Evolutionary conservation across 2,329 filamentous ascomycete genomes (phyloP).

Genomic region (Verticillium nubilum): DNA sequence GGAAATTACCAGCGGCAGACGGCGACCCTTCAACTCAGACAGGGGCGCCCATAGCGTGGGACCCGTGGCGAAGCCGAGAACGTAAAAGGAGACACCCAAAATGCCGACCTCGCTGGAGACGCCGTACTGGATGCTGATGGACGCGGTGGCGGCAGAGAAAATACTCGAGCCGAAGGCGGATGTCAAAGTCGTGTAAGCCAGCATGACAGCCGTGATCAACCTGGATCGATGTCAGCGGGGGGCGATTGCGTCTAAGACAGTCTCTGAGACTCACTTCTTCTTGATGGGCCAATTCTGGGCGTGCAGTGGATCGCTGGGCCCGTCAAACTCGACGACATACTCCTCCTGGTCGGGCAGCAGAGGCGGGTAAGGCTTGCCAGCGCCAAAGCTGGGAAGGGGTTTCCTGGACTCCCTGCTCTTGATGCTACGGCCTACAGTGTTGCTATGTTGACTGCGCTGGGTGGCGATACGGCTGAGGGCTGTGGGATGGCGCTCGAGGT

Average conservation of each 20-base stretch:
- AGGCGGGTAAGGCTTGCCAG: slow-evolving; percentile 70
- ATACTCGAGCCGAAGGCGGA: slow-evolving; percentile 70
- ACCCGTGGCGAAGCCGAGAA: slow-evolving; percentile 67
- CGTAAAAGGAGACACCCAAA: slow-evolving; percentile 63
- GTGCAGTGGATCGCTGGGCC: slow-evolving; percentile 75
- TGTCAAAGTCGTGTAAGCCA: slow-evolving; percentile 69
- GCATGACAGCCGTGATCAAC: slow-evolving; percentile 57
- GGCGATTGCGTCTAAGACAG: not conserved
- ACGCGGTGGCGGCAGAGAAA: slow-evolving; percentile 61
- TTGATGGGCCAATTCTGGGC: slow-evolving; percentile 79
- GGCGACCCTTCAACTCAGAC: slow-evolving; percentile 65
- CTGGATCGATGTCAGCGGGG: slow-evolving; percentile 22
- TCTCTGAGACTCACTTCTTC: slow-evolving; percentile 59
- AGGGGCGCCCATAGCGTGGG: slow-evolving; percentile 69
- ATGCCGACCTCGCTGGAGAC: slow-evolving; percentile 59
- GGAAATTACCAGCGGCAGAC: slow-evolving; percentile 52
- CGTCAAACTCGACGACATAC: slow-evolving; percentile 82
- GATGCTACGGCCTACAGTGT: slow-evolving; percentile 58
- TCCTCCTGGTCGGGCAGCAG: slow-evolving; percentile 64
- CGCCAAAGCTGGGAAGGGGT: slow-evolving; percentile 65
- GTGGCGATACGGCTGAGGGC: slow-evolving; percentile 68
- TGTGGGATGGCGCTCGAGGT: slow-evolving; percentile 65
- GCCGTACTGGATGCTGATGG: slow-evolving; percentile 51
- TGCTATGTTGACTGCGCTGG: slow-evolving; percentile 62
- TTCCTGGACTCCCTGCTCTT: slow-evolving; percentile 45